Base-by-base conservation (phyloP, 805 yeast species). In the Yarrowia sp. region DNA sequence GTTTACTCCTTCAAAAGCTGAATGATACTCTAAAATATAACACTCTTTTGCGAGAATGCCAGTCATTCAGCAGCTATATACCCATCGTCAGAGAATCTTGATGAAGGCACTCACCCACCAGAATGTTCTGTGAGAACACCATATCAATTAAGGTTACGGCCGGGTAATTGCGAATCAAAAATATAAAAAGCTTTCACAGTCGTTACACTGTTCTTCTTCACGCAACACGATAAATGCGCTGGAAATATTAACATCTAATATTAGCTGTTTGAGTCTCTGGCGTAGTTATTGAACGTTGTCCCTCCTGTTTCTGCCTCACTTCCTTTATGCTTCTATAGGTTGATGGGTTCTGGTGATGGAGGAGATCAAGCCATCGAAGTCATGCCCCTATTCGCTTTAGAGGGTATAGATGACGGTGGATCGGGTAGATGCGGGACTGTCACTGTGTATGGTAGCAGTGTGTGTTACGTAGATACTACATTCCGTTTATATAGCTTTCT, bases 231-330 rank as follows among this genome's bases (percentile, higher is more conserved):
- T 15, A 20, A 36, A 14, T 38, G 58, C 38, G 58, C 58, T 52
- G 9, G 58, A 52, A 52, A 38, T 52, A 14, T 19, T 19, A 33
- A 36, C 43, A 9, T 9, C 43, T 38, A 24, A 52, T 34, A 6
- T 34, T 52, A 19, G 43, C 42, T n/a, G 58, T 38, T 9, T 38
- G 43, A 52, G 58, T 52, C 58, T 52, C 58, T 38, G 58, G 58
- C 43, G 38, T 38, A 15, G 3, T 38, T 52, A 10, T 47, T 47
- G 52, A 38, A 52, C 40, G 42, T 24, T 52, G 58, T 52, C 13
- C 60, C 77, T 75, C 78, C 78, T 74, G 73, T 75, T 75, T 74
- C 78, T 75, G 78, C 78, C 75, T 69, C 77, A 68, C 68, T 68
- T 55, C 69, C 71, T 70, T n/a, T 69, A n/a, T 68, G 70, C 69